Percentiles rank a stretch among this genome's conserved stretches.
These are phyloP conservation scores for Raphanus raphanistrum DNA, from an alignment of 345 rosid species.

Conservation along the genomic window DNA sequence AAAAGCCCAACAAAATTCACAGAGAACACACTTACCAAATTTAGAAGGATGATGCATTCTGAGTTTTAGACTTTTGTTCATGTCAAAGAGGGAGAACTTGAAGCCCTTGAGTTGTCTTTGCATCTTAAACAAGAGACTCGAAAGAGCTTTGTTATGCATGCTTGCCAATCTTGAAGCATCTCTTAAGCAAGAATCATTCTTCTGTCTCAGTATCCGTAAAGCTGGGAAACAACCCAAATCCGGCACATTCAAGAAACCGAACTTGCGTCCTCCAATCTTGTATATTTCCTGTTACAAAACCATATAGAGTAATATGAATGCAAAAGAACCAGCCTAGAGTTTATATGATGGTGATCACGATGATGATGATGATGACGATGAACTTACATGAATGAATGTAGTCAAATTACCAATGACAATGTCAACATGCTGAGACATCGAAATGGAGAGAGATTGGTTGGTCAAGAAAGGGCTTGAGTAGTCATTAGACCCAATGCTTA, in stretches of 20 bases:
- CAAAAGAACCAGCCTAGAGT: background rate
- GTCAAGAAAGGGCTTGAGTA: conserved; percentile 67
- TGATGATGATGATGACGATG: too few relatives aligned
- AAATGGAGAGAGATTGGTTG: conserved; percentile 49
- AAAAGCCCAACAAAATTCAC: background rate
- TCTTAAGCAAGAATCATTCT: conserved; percentile 47
- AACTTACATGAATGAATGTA: conserved; percentile 46
- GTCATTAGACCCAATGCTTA: conserved; percentile 76
- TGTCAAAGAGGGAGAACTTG: conserved; percentile 65
- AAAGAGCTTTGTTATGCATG: conserved; percentile 61
- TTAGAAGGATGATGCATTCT: conserved; percentile 59
- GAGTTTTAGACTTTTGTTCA: conserved; percentile 44
- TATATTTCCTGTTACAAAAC: conserved; percentile 54
- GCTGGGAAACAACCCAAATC: conserved; percentile 72
- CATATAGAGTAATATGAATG: background rate
- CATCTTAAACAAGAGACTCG: conserved; percentile 42
- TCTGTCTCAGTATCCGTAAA: conserved; percentile 42
- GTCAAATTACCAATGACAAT: conserved; percentile 64
- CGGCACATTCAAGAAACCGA: conserved; percentile 62
- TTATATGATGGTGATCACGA: background rate
- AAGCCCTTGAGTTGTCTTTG: conserved; percentile 55
- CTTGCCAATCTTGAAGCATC: conserved; percentile 49
- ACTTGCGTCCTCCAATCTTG: conserved; percentile 67
- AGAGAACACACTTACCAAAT: conserved; percentile 51
- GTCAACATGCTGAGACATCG: conserved; percentile 49